Evolutionary conservation across 2,329 filamentous ascomycete species (phyloP), one percentile per base, ranked within the genome.

Genomic region (Neurospora sp.): DNA sequence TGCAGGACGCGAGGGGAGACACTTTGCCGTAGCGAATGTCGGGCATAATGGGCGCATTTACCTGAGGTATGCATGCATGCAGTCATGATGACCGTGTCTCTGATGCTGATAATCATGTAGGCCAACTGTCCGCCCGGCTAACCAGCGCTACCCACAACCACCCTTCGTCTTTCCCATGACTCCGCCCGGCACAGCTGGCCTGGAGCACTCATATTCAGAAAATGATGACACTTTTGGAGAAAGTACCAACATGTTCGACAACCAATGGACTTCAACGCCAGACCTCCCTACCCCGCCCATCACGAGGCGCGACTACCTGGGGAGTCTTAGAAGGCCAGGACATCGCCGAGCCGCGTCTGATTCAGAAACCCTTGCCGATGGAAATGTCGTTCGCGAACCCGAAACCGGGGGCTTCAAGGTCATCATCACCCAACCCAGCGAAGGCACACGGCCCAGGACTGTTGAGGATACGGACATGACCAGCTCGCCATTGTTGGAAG

Each of bases 41-140:
- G 91, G 91, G 33, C 92, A 93, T 78, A 93, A 93, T 80, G 92
- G 92, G 46, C 89, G 90, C 78, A 92, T 95, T 79, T 95, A 93
- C 79, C 79, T 95, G 74, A 91, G 91, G 91, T 94, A 74, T 73
- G 72, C 68, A 68, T 42, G 40, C 40, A 62, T 62, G 39, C 62
- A 33, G 68, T 66, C 40, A 67, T 33, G 15, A 38, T 69, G 17
- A 33, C 11, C n/a, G 28, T 69, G 39, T 67, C 38, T 10, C 10
- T 69, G 15, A 71, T 68, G 62, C 73, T 76, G 70, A 77, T 72
- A 43, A 39, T 39, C 28, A 43, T 71, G 66, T 67, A 90, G 88
- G 76, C 88, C 88, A 70, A 86, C 86, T 66, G 81, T 89, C 73
- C 87, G 88, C 68, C 87, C 87, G 72, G 85, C 85, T 72, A 83